These are phyloP conservation scores for Grosmannia serpens DNA, from an alignment of 2,329 filamentous ascomycete species.

Conservation along the genomic window DNA sequence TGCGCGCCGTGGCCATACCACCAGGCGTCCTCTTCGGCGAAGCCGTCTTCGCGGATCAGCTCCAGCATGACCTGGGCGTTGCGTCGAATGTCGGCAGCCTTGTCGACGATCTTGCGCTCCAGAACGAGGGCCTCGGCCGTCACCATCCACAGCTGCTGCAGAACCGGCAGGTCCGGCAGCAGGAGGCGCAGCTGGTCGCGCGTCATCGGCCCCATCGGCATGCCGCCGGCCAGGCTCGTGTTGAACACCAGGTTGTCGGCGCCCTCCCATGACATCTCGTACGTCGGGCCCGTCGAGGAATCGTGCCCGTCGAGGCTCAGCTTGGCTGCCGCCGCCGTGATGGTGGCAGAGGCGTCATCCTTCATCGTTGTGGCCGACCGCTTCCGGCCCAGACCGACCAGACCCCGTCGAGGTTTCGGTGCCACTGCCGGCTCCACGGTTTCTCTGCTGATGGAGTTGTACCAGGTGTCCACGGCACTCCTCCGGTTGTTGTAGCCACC, in stretches of 20 bases:
- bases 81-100: slow-evolving; percentile 49
- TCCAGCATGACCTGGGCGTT: slow-evolving; percentile 52
- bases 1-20: slow-evolving; percentile 43
- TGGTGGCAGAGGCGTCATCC: slow-evolving; percentile 7
- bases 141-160: slow-evolving; percentile 51
- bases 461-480: slow-evolving; percentile 49
- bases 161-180: slow-evolving; percentile 41
- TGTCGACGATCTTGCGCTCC: slow-evolving; percentile 45
- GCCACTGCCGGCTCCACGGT: slow-evolving; percentile 24
- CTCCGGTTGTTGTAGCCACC: slow-evolving; percentile 53
- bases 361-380: slow-evolving; percentile 33
- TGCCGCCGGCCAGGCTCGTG: slow-evolving; percentile 48
- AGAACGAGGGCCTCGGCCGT: slow-evolving; percentile 53
- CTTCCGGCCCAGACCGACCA: slow-evolving; percentile 45
- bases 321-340: not conserved
- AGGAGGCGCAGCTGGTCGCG: slow-evolving; percentile 38
- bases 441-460: slow-evolving; percentile 37
- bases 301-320: not conserved
- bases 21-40: slow-evolving; percentile 51
- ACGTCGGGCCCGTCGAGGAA: slow-evolving; percentile 5
- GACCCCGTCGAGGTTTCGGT: slow-evolving; percentile 36
- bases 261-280: slow-evolving; percentile 12
- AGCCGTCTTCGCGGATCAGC: slow-evolving; percentile 50
- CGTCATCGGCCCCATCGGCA: slow-evolving; percentile 46
- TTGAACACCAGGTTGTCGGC: slow-evolving; percentile 38